A percentile compares a stretch with the other conserved stretches of the same genome.
Conservation (phyloP, 352 stramenopile genomes). For the Phytophthora boehmeriae region DNA sequence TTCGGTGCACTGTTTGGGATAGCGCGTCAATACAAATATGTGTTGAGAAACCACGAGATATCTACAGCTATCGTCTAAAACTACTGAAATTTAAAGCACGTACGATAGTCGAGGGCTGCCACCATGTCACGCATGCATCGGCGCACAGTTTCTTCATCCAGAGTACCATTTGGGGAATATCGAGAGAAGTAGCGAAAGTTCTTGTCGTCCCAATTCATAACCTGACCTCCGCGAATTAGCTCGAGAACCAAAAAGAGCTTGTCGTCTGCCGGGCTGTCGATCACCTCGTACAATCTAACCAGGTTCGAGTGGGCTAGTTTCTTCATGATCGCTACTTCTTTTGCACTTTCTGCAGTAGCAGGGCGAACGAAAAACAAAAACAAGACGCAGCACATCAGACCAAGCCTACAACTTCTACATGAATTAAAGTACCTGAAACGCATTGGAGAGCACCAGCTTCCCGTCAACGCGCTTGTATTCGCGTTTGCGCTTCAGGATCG, state of each 20-base stretch:
- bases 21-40: not conserved
- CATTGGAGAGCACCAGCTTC: slow-evolving; percentile 80
- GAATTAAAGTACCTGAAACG: slow-evolving; percentile 44
- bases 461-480: slow-evolving; percentile 82
- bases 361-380: not conserved
- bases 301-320: slow-evolving; percentile 75
- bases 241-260: slow-evolving; percentile 87
- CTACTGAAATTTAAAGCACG: slow-evolving; percentile 6
- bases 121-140: slow-evolving; percentile 79
- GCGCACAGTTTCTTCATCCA: slow-evolving; percentile 49
- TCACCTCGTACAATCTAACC: slow-evolving; percentile 77
- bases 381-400: not conserved
- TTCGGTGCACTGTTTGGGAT: slow-evolving; percentile 60
- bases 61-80: too few relatives aligned
- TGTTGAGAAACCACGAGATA: not conserved
- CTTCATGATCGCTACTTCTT: slow-evolving; percentile 87
- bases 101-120: slow-evolving; percentile 78
- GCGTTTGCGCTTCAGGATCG: slow-evolving; percentile 82
- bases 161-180: slow-evolving; percentile 29
- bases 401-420: not conserved
- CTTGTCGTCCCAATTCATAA: slow-evolving; percentile 89
- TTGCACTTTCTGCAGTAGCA: slow-evolving; percentile 67
- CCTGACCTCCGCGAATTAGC: slow-evolving; percentile 77
- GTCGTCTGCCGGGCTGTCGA: slow-evolving; percentile 78
- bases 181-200: slow-evolving; percentile 56